Evolutionary conservation across 306 rosid genomes (phyloP).

Genomic region (Corylus americana): DNA sequence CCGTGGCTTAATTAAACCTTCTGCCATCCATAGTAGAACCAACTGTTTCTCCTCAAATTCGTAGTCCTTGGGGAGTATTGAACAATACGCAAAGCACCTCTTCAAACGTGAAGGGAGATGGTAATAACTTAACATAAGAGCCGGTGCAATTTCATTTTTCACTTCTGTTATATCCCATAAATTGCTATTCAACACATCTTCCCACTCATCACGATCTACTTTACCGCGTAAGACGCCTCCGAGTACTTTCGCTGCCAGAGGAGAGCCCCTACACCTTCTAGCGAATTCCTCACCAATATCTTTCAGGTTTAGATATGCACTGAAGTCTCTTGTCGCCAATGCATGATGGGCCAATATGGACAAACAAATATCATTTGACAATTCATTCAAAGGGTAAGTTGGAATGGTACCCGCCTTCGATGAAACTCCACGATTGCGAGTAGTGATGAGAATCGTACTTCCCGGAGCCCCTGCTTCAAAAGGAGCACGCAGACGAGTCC

Average conservation of each 20-base stretch:
- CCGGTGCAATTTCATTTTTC: background rate
- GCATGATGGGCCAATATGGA: background rate
- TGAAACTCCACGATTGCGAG: conserved; percentile 2
- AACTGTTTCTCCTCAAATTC: background rate
- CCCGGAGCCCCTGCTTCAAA: conserved; percentile 13
- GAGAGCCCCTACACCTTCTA: background rate
- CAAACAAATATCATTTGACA: conserved; percentile 9
- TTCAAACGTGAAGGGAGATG: background rate
- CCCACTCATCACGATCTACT: background rate
- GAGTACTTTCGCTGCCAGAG: background rate
- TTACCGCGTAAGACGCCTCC: too few relatives aligned
- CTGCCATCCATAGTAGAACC: background rate
- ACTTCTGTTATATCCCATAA: background rate
- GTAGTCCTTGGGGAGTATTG: conserved; percentile 1
- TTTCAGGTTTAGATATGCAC: background rate
- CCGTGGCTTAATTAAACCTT: background rate
- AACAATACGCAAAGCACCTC: conserved; percentile 17
- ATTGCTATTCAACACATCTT: background rate
- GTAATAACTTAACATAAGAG: background rate
- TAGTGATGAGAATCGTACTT: conserved; percentile 3
- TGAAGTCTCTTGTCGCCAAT: background rate
- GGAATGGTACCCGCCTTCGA: background rate
- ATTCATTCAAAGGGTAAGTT: background rate
- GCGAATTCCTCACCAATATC: background rate
- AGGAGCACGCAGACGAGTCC: background rate